Evolutionary conservation across 1,139 yeast species (phyloP).

Genomic region (Saccharomycopsis hybrid): DNA sequence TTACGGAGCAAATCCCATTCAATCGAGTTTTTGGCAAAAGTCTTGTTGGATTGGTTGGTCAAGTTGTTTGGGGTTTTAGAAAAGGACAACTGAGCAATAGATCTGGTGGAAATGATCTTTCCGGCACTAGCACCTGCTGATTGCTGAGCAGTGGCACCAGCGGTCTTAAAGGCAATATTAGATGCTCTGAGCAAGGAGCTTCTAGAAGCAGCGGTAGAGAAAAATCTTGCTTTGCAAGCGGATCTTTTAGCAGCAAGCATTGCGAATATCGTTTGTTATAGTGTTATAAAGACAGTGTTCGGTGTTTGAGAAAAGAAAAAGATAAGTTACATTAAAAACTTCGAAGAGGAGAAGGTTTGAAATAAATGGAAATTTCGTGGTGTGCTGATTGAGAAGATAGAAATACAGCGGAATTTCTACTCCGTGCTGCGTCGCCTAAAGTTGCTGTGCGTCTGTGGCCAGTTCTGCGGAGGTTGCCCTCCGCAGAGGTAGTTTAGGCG

Average conservation of each 20-base stretch:
- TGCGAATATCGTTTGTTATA: not conserved
- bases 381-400: too few relatives aligned
- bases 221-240: too few relatives aligned
- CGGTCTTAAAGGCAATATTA: not conserved
- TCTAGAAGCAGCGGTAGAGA: not conserved
- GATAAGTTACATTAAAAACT: too few relatives aligned
- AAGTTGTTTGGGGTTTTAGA: slow-evolving; percentile 48
- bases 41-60: slow-evolving; percentile 57
- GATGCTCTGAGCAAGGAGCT: not conserved
- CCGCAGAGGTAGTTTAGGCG: too few relatives aligned
- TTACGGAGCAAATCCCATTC: slow-evolving; percentile 78
- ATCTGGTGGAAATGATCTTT: slow-evolving; percentile 22
- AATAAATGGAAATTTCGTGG: too few relatives aligned
- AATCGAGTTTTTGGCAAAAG: slow-evolving; percentile 49
- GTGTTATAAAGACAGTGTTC: too few relatives aligned
- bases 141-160: not conserved
- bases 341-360: too few relatives aligned
- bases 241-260: not conserved
- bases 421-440: too few relatives aligned
- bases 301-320: too few relatives aligned
- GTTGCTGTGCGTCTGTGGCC: too few relatives aligned
- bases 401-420: too few relatives aligned
- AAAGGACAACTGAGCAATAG: slow-evolving; percentile 41
- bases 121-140: slow-evolving; percentile 25
- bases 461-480: too few relatives aligned